Conservation (phyloP, 129 eudicot genomes). For the Lactuca sativa region DNA sequence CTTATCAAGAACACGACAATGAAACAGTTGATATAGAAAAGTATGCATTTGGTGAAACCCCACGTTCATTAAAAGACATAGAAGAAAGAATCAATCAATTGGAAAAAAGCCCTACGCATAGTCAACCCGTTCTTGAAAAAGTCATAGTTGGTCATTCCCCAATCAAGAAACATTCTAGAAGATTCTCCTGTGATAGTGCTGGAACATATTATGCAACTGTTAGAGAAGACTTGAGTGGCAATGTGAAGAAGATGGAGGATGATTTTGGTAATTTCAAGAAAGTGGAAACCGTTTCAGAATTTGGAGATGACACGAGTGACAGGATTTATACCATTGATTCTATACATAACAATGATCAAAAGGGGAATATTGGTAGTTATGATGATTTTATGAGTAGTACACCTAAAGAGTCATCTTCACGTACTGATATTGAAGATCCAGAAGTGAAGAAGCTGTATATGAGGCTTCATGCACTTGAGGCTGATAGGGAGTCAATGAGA, state of each 20-base stretch:
- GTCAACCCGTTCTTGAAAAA: constrained; percentile 69
- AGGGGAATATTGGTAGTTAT: constrained; percentile 45
- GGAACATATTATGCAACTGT: constrained; percentile 35
- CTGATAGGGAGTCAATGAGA: constrained; percentile 95
- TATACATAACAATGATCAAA: constrained; percentile 56
- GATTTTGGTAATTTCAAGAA: constrained; percentile 48
- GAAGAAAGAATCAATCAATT: constrained; percentile 68
- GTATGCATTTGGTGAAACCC: constrained; percentile 81
- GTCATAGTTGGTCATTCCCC: constrained; percentile 82
- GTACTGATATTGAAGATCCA: constrained; percentile 51
- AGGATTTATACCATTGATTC: constrained; percentile 82
- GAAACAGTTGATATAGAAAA: constrained; percentile 71
- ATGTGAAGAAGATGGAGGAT: background rate
- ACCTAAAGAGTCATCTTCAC: constrained; percentile 50
- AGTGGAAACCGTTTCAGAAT: constrained; percentile 61
- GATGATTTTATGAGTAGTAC: constrained; percentile 57
- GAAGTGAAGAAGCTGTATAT: constrained; percentile 74
- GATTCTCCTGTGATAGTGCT: constrained; percentile 52
- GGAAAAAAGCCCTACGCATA: constrained; percentile 60
- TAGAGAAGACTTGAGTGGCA: constrained; percentile 46
- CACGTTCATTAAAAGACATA: constrained; percentile 63
- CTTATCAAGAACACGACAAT: constrained; percentile 39
- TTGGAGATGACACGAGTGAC: constrained; percentile 78
- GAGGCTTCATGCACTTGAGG: constrained; percentile 96
- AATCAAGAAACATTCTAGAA: constrained; percentile 60